These are phyloP conservation scores for Eucalyptus pumila DNA, from an alignment of 345 rosid genomes.

Conservation along the genomic window DNA sequence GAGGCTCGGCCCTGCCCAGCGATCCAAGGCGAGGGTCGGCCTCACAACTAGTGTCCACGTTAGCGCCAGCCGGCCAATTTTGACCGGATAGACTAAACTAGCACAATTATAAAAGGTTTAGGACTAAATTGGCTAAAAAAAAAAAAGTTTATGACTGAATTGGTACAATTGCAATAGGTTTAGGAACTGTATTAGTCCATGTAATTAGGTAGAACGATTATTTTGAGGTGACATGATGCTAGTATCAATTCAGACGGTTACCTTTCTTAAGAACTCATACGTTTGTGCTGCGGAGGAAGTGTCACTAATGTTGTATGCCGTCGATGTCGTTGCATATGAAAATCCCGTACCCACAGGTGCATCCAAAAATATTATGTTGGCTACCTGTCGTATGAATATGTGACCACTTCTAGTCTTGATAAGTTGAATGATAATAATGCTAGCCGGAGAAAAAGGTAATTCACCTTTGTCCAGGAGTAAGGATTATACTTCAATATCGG, in stretches of 20 bases:
- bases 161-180: too few species aligned
- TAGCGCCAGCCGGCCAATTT: too few species aligned
- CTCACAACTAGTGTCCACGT: too few species aligned
- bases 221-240: not conserved
- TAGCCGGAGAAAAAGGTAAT: not conserved
- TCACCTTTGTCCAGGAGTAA: slow-evolving; percentile 20
- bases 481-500: slow-evolving; percentile 4
- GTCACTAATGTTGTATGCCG: not conserved
- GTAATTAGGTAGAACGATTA: not conserved
- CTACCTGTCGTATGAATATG: not conserved
- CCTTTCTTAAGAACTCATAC: not conserved
- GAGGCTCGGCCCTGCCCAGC: too few species aligned
- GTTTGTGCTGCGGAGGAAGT: not conserved
- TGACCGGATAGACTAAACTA: too few species aligned
- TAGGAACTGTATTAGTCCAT: not conserved
- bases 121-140: too few species aligned
- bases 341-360: not conserved
- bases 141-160: too few species aligned
- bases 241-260: not conserved
- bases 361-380: not conserved
- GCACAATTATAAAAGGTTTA: too few species aligned
- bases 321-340: not conserved
- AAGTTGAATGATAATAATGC: not conserved
- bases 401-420: not conserved
- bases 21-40: too few species aligned